Conservation (phyloP, 2,329 filamentous ascomycete genomes). For the Arthrobotrys megalospora region DNA sequence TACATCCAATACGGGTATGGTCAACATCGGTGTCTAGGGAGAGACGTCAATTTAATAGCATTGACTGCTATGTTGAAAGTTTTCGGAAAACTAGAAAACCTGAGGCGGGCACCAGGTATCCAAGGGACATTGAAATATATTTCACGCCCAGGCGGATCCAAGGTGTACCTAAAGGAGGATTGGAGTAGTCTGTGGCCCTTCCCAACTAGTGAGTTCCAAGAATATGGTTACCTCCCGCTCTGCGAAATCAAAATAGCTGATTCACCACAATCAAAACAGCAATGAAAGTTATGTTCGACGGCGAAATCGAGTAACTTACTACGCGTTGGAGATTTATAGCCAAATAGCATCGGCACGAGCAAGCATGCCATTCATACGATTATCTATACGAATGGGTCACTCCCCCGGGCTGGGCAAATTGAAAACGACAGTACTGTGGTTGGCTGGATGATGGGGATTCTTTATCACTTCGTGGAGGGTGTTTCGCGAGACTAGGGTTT, state of each 20-base stretch:
- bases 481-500: too few relatives aligned
- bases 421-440: too few relatives aligned
- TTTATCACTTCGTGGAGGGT: too few relatives aligned
- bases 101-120: constrained; percentile 75
- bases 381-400: too few relatives aligned
- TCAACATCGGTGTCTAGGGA: constrained; percentile 76
- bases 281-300: constrained; percentile 59
- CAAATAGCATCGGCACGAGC: neutral
- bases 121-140: constrained; percentile 80
- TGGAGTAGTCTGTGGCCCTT: constrained; percentile 74
- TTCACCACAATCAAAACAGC: constrained; percentile 18
- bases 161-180: constrained; percentile 77
- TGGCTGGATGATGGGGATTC: too few relatives aligned
- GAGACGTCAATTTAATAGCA: constrained; percentile 74
- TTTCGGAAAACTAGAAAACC: constrained; percentile 74
- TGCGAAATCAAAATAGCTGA: neutral
- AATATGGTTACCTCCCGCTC: neutral
- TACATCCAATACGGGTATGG: constrained; percentile 78
- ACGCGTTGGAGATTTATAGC: neutral
- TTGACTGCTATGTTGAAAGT: constrained; percentile 79
- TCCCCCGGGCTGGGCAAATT: too few relatives aligned
- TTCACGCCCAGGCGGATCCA: constrained; percentile 72
- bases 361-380: too few relatives aligned
- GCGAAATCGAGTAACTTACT: constrained; percentile 19
- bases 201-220: constrained; percentile 67